A percentile compares a stretch with the other conserved stretches of the same genome.
phyloP scores from a whole-genome alignment of 495 filamentous ascomycete species.

The Lindgomyces ingoldianus region DNA sequence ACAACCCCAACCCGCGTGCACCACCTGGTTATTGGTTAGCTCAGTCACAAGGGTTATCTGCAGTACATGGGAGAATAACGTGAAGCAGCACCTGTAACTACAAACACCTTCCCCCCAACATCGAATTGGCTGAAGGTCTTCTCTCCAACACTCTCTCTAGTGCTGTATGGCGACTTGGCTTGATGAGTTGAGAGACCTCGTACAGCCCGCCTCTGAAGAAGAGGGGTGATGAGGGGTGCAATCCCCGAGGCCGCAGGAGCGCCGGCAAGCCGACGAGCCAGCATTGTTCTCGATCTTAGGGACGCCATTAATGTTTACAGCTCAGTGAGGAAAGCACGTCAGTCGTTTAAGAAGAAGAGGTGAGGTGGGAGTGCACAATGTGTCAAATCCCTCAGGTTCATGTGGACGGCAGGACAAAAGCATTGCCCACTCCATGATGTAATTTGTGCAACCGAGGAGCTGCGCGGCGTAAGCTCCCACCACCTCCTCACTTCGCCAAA shows the following conservation, averaged over 20 bases:
- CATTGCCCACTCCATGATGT: not conserved
- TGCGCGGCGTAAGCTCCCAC: not conserved
- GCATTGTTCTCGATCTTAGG: not conserved
- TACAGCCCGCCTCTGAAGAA: not conserved
- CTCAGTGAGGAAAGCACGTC: not conserved
- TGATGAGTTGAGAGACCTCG: not conserved
- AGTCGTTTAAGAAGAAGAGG: not conserved
- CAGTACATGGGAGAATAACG: not conserved
- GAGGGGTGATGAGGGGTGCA: not conserved
- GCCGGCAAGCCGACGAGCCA: not conserved
- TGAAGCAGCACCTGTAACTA: constrained; percentile 24
- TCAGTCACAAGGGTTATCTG: not conserved
- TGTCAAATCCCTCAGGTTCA: too few species aligned
- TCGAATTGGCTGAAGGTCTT: constrained; percentile 27
- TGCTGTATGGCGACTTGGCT: constrained; percentile 1
- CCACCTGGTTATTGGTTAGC: constrained; percentile 25
- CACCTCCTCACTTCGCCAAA: not conserved
- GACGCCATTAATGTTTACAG: not conserved
- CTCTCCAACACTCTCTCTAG: not conserved
- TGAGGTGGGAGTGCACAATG: not conserved
- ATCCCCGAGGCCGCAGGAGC: not conserved
- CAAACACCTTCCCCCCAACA: constrained; percentile 26
- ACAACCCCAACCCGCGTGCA: constrained; percentile 54
- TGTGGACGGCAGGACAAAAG: too few species aligned
- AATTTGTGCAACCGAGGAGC: not conserved